Percentiles rank a stretch among this genome's conserved stretches.
These are phyloP conservation scores for Arachis monticola DNA, from an alignment of 331 rosid genomes.

Conservation along the genomic window DNA sequence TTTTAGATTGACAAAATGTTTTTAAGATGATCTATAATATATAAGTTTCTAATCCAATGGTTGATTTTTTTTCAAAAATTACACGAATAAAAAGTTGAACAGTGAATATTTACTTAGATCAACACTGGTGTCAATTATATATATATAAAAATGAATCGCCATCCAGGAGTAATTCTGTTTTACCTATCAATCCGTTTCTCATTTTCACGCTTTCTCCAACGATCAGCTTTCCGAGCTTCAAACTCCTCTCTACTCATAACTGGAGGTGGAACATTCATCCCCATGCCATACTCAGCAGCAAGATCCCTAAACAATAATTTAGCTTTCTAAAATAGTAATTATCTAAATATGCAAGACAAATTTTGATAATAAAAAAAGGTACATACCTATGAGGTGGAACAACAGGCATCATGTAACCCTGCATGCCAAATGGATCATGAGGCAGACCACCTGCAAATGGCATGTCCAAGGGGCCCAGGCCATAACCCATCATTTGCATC, in stretches of 20 bases:
- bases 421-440: slow-evolving; percentile 81
- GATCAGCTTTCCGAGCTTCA: slow-evolving; percentile 86
- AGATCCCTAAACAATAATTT: slow-evolving; percentile 74
- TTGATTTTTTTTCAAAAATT: too few species aligned
- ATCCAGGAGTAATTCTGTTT: slow-evolving; percentile 5
- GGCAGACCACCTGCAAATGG: slow-evolving; percentile 73
- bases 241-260: slow-evolving; percentile 91
- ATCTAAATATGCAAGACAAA: neutral
- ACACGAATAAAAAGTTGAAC: too few species aligned
- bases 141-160: slow-evolving; percentile 4
- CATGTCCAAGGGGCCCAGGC: slow-evolving; percentile 86
- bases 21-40: too few species aligned
- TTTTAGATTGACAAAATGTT: too few species aligned
- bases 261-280: slow-evolving; percentile 67
- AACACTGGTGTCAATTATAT: too few species aligned
- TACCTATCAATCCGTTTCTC: slow-evolving; percentile 82
- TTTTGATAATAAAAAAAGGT: neutral
- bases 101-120: too few species aligned
- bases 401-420: slow-evolving; percentile 79
- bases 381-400: slow-evolving; percentile 86
- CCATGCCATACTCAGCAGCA: slow-evolving; percentile 78
- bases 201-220: slow-evolving; percentile 88
- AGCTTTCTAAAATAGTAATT: neutral
- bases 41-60: too few species aligned
- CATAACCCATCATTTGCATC: slow-evolving; percentile 82